Evolutionary conservation across 2,329 filamentous ascomycete species (phyloP), one percentile per base, ranked within the genome.

Genomic region (Bipolaris zeicola): DNA sequence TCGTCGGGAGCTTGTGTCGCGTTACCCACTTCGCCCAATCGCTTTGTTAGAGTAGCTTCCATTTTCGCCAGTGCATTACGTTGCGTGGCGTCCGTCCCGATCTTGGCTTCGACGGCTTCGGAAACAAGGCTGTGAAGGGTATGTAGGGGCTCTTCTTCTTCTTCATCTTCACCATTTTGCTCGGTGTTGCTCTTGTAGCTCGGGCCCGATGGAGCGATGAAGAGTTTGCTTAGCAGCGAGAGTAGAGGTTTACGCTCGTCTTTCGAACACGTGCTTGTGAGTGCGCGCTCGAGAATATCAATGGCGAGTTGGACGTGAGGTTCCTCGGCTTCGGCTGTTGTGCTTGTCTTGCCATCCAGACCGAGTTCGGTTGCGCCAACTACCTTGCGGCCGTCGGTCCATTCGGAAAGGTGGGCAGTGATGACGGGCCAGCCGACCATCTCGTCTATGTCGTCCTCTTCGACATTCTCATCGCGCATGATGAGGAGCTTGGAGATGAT

Each of bases 351-450:
- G 14, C 72, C 69, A 31, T 74, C 69, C n/a, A 72, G 56, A 13
- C 78, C 56, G 79, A 70, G 34, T 28, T 75, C 67, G 0, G 83
- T 77, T 78, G 90, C 78, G 79, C 91, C 81, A 10, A 87, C 79
- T 6, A 87, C 81, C 75, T 96, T 93, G 47, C 94, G 83, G 36
- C 93, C 92, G 74, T 98, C 94, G 0, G 94, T 98, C 95, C 94
- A 98, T 73, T 98, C 94, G 0, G 93, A 86, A 6, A 98, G 79
- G 69, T 92, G 94, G 3, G 90, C 87, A 1, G 91, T 92, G 55
- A 96, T 90, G 3, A 88, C 85, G 41, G 86, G 84, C 62, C 96
- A 84, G 65, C 88, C 87, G 7, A 94, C 90, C 87, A 96, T 92
- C 28, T 76, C 77, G 24, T 75, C 75, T 24, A 89, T 91, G 31